Conservation (phyloP, 2,329 filamentous ascomycete genomes). For the Alternaria incomplexa region DNA sequence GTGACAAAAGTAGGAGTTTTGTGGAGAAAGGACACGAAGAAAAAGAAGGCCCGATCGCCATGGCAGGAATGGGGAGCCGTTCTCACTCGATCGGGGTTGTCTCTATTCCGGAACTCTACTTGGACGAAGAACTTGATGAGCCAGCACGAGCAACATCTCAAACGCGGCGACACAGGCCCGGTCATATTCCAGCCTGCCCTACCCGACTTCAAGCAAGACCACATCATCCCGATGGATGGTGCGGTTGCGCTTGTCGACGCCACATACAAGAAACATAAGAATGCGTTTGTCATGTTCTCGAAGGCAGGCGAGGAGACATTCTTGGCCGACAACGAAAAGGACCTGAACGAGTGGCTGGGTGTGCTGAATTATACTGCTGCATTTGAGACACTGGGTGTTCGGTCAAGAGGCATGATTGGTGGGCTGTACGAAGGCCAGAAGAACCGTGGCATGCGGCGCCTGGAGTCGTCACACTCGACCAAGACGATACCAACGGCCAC, state of each 20-base stretch:
- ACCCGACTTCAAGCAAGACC: slow-evolving; percentile 91
- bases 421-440: slow-evolving; percentile 84
- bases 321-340: slow-evolving; percentile 84
- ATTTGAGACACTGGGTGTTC: slow-evolving; percentile 88
- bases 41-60: slow-evolving; percentile 90
- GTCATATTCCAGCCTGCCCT: slow-evolving; percentile 91
- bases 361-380: slow-evolving; percentile 96
- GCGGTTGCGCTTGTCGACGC: slow-evolving; percentile 87
- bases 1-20: slow-evolving; percentile 93
- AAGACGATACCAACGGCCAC: slow-evolving; percentile 72
- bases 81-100: slow-evolving; percentile 93
- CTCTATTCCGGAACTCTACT: slow-evolving; percentile 90
- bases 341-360: slow-evolving; percentile 95
- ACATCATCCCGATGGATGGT: slow-evolving; percentile 89
- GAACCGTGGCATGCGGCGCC: slow-evolving; percentile 72
- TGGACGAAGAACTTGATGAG: slow-evolving; percentile 93
- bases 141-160: slow-evolving; percentile 84
- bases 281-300: slow-evolving; percentile 89
- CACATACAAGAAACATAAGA: slow-evolving; percentile 92
- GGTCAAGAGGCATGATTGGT: slow-evolving; percentile 85
- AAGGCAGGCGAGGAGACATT: slow-evolving; percentile 86
- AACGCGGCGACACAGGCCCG: slow-evolving; percentile 75
- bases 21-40: slow-evolving; percentile 94
- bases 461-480: slow-evolving; percentile 63
- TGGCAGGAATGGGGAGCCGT: slow-evolving; percentile 99